phyloP scores from a whole-genome alignment of 2,329 filamentous ascomycete species.

The Phialophora chinensis region DNA sequence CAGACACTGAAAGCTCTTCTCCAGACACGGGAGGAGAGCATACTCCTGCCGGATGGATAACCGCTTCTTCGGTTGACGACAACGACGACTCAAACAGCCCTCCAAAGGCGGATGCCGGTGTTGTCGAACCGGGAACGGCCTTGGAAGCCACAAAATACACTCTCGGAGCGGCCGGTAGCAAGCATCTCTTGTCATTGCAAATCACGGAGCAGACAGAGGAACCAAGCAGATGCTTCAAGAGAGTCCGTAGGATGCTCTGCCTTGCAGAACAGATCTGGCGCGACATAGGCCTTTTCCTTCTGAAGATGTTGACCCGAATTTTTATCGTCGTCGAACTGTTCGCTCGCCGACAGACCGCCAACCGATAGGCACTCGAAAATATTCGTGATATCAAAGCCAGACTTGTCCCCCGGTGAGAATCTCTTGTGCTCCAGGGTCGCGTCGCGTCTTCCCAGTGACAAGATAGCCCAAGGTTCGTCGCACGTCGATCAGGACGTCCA shows the following conservation, averaged over 20 bases:
- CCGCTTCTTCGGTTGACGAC: not conserved
- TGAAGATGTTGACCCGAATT: not conserved
- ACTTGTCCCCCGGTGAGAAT: not conserved
- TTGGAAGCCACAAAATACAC: not conserved
- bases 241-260: not conserved
- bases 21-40: not conserved
- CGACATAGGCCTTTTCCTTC: not conserved
- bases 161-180: not conserved
- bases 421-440: not conserved
- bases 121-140: not conserved
- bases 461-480: not conserved
- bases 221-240: not conserved
- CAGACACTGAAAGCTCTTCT: not conserved
- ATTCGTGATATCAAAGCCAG: not conserved
- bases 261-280: not conserved
- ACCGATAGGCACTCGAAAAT: not conserved
- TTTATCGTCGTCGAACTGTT: not conserved
- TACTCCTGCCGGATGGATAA: not conserved
- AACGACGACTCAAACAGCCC: not conserved
- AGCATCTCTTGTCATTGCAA: not conserved
- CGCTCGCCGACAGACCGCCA: not conserved
- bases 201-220: not conserved
- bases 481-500: not conserved
- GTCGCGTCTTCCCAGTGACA: not conserved
- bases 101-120: not conserved